Evolutionary conservation across 2,329 filamentous ascomycete species (phyloP), one percentile per base, ranked within the genome.

Genomic region (Ceratocystis destructans): DNA sequence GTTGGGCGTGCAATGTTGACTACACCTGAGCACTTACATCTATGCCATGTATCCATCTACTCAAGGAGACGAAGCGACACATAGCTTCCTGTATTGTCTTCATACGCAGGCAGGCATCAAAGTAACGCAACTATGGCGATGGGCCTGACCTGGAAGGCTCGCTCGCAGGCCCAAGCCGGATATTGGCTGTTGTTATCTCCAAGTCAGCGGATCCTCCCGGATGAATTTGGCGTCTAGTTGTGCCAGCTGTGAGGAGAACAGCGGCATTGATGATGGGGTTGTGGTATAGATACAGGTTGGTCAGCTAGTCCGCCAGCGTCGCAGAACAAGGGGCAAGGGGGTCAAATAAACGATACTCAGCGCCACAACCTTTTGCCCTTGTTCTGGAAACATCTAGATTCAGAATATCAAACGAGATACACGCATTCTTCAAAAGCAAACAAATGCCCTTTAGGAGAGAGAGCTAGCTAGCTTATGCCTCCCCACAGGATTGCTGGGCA

Each of bases 401-500:
- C 31, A n/a, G n/a, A 31, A 15, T 20, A 59, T 17, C 55, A 59
- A 59, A 31, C 55, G 55, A 59, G 55, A 59, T n/a, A 59, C 55
- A 59, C 28, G 28, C 55, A 59, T 59, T 59, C 55, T 59, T 59
- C 55, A 59, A 17, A 59, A 28, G 55, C 55, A 59, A 59, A 10
- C 33, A 53, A 53, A 28, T 28, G 17, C 20, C 22, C 10, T 41
- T 3, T 41, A 12, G 37, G 12, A 41, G 10, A 3, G 37, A 12
- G 10, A 41, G 37, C 10, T 15, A 15, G 37, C 37, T 15, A 15
- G 37, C 37, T 41, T 41, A 15, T 41, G 20, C 7, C 10, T 53
- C 22, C 12, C 8, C 22, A 53, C 10, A 28, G 48, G 48, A 28
- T 15, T 41, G 37, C 37, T 41, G 10, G 37, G 48, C 22, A 15